phyloP scores from a whole-genome alignment of 2,329 filamentous ascomycete genomes.

The Geosmithia putterillii region DNA sequence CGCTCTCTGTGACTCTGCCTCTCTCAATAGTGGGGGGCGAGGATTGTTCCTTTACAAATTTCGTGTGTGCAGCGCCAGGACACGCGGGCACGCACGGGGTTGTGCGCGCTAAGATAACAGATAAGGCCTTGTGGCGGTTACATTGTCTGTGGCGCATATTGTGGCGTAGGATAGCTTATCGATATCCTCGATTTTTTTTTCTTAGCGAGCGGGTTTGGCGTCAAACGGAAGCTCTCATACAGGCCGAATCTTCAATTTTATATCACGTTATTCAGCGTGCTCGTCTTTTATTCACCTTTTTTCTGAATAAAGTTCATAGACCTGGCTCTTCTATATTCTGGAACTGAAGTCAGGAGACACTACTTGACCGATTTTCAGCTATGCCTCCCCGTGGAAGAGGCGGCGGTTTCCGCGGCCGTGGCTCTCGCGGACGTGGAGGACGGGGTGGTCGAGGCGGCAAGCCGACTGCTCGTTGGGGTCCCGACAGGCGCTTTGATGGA shows the following conservation, averaged over 20 bases:
- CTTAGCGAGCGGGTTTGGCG: not conserved
- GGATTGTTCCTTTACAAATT: conserved; percentile 13
- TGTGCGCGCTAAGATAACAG: conserved; percentile 46
- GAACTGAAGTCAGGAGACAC: not conserved
- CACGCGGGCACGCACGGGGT: conserved; percentile 17
- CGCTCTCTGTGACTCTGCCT: not conserved
- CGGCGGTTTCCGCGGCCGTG: conserved; percentile 18
- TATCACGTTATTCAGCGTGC: not conserved
- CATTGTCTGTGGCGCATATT: not conserved
- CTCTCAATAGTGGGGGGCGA: not conserved
- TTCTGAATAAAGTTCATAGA: not conserved
- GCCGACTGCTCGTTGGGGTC: conserved; percentile 22
- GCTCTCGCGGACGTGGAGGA: conserved; percentile 13
- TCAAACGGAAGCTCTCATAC: not conserved
- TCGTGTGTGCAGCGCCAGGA: conserved; percentile 15
- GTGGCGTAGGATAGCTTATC: not conserved
- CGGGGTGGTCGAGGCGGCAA: conserved; percentile 14
- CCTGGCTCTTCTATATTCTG: not conserved
- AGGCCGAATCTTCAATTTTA: not conserved
- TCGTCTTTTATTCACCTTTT: not conserved
- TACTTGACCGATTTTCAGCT: not conserved
- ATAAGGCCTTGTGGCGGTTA: conserved; percentile 4
- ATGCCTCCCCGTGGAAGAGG: conserved; percentile 25
- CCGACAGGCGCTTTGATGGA: conserved; percentile 21
- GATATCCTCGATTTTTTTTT: not conserved